Evolutionary conservation across 148 eudicot genomes (phyloP).

Genomic region (Spergularia bocconei): DNA sequence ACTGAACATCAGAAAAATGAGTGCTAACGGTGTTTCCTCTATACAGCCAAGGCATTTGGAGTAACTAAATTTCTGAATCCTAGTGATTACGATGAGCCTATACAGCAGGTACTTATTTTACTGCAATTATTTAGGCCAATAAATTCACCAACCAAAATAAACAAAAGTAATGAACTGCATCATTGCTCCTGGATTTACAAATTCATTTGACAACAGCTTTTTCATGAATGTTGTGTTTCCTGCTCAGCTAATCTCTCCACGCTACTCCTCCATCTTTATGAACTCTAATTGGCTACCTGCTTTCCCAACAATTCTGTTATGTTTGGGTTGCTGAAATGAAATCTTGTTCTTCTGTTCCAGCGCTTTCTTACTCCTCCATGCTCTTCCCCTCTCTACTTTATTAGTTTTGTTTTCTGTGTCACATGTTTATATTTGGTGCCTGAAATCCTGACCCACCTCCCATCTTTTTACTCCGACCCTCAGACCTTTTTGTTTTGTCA

Average conservation of each 20-base stretch:
- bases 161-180: not conserved
- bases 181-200: not conserved
- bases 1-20: too few species aligned
- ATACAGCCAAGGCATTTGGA: constrained; percentile 79
- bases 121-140: not conserved
- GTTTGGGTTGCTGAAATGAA: not conserved
- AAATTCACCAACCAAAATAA: too few species aligned
- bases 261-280: too few species aligned
- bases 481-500: too few species aligned
- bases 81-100: constrained; percentile 59
- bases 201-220: too few species aligned
- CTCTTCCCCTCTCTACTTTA: not conserved
- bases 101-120: constrained; percentile 57
- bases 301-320: not conserved
- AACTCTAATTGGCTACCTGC: too few species aligned
- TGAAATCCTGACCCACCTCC: too few species aligned
- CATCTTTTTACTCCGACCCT: too few species aligned
- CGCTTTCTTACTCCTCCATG: too few species aligned
- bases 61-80: constrained; percentile 83
- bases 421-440: not conserved
- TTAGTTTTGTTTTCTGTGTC: not conserved
- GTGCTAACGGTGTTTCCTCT: constrained; percentile 10
- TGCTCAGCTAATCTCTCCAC: too few species aligned
- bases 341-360: not conserved
- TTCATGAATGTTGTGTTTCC: not conserved